Evolutionary conservation across 495 filamentous ascomycete genomes (phyloP).

Genomic region (Amniculicola lignicola): DNA sequence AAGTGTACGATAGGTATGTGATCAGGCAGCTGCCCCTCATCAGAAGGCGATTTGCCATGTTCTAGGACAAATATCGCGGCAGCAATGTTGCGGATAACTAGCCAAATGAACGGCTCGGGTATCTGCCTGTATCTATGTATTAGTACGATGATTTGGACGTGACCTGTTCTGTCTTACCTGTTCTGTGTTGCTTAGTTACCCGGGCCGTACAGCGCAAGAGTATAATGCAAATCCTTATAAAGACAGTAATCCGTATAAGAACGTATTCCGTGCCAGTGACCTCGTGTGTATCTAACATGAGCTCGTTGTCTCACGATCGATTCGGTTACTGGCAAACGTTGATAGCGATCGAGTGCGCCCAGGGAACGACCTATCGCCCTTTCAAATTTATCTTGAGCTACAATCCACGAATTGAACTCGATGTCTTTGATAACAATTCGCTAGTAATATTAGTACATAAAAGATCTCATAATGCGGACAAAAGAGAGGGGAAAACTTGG

Average conservation of each 20-base stretch:
- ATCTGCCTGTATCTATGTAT: not conserved
- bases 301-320: too few relatives aligned
- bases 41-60: not conserved
- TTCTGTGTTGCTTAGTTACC: not conserved
- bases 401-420: too few relatives aligned
- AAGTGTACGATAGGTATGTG: not conserved
- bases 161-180: not conserved
- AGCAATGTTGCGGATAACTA: not conserved
- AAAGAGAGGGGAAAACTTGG: too few relatives aligned
- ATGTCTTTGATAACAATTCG: too few relatives aligned
- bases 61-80: conserved; percentile 1
- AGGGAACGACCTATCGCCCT: too few relatives aligned
- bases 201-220: not conserved
- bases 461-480: too few relatives aligned
- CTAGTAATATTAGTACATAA: too few relatives aligned
- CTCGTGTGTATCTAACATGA: not conserved
- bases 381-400: too few relatives aligned
- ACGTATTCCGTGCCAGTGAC: not conserved
- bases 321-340: too few relatives aligned
- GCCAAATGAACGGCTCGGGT: conserved; percentile 1
- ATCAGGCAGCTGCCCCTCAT: not conserved
- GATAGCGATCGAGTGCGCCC: too few relatives aligned
- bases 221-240: not conserved
- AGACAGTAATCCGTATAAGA: not conserved
- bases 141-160: not conserved